Evolutionary conservation across 2,329 filamentous ascomycete genomes (phyloP), one percentile per base, ranked within the genome.

Genomic region (Aspergillus tubingensis): DNA sequence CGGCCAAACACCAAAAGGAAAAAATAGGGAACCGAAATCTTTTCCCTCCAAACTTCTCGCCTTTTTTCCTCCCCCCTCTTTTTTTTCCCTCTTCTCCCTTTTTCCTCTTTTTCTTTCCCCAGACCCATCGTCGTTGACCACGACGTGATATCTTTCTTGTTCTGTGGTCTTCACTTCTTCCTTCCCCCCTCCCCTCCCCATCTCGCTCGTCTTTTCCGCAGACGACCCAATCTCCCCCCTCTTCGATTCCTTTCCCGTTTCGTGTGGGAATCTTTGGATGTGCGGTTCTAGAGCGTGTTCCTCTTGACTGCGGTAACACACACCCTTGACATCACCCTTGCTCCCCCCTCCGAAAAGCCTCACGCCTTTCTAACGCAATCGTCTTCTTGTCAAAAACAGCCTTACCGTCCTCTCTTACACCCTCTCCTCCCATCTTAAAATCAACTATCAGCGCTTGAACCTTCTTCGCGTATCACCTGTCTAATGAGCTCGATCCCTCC

Each of bases 401-500:
- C 61, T 41, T 59, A 58, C 64, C 61, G 57, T 61, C 61, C 60
- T 60, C 51, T 38, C 57, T 32, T 44, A 13, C 25, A 38, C 30
- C 21, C 17, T 44, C 52, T 27, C 21, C 30, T 5, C 25, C 25
- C 48, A n/a, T 32, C 15, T 15, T 2, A 51, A 57, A 56, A 11
- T 32, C 32, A 10, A 59, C 21, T 44, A 21, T 21, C 41, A 55
- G 54, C 54, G 36, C 49, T 58, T 61, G 58, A 43, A 60, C 50
- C 58, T 61, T 62, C 48, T 59, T 48, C 25, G 52, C 57, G 32
- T 51, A 61, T 62, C 64, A 74, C 72, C 74, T 76, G 73, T 82
- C 82, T 85, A 83, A 87, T 88, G 85, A 87, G 81, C 79, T 86
- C 84, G 82, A 83, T 76, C 74, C 74, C 77, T 73, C 74, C 72